Evolutionary conservation across 2,329 filamentous ascomycete species (phyloP).

Genomic region (Clarireedia monteithiana): DNA sequence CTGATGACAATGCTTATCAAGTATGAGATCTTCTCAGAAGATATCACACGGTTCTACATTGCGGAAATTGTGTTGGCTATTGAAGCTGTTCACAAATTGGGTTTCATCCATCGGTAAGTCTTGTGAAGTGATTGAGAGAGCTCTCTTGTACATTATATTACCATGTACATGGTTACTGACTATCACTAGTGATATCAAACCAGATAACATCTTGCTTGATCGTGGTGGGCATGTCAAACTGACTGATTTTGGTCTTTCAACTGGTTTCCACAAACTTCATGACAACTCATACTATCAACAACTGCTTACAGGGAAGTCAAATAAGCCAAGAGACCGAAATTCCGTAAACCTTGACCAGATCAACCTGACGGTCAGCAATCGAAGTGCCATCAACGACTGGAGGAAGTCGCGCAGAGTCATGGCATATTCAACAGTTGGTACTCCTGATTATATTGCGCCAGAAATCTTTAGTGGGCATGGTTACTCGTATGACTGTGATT

Average conservation of each 20-base stretch:
- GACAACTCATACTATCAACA: slow-evolving; percentile 99
- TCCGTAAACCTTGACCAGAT: slow-evolving; percentile 97
- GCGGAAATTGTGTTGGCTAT: slow-evolving; percentile 97
- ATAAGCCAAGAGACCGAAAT: slow-evolving; percentile 72
- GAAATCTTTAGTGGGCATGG: slow-evolving; percentile 97
- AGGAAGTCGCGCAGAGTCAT: slow-evolving; percentile 89
- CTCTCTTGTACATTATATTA: background rate
- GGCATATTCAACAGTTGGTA: slow-evolving; percentile 97
- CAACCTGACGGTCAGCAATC: slow-evolving; percentile 95
- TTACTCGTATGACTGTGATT: slow-evolving; percentile 95
- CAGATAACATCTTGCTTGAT: slow-evolving; percentile 95
- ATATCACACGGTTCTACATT: slow-evolving; percentile 99
- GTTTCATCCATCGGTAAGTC: slow-evolving; percentile 91
- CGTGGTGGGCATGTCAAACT: slow-evolving; percentile 95
- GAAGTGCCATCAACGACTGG: slow-evolving; percentile 98
- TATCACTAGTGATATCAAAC: slow-evolving; percentile 80
- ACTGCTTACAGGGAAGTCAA: slow-evolving; percentile 71
- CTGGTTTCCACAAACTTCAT: slow-evolving; percentile 94
- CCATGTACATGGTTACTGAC: slow-evolving; percentile 4
- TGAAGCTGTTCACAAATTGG: slow-evolving; percentile 94
- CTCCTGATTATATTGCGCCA: slow-evolving; percentile 95
- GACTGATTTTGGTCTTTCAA: slow-evolving; percentile 95
- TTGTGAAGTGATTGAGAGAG: background rate
- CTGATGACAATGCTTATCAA: slow-evolving; percentile 99
- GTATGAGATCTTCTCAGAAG: slow-evolving; percentile 98